Percentiles rank a stretch among this genome's conserved stretches.
These are phyloP conservation scores for Globisporangium spinosum DNA, from an alignment of 352 stramenopile species.

Conservation along the genomic window DNA sequence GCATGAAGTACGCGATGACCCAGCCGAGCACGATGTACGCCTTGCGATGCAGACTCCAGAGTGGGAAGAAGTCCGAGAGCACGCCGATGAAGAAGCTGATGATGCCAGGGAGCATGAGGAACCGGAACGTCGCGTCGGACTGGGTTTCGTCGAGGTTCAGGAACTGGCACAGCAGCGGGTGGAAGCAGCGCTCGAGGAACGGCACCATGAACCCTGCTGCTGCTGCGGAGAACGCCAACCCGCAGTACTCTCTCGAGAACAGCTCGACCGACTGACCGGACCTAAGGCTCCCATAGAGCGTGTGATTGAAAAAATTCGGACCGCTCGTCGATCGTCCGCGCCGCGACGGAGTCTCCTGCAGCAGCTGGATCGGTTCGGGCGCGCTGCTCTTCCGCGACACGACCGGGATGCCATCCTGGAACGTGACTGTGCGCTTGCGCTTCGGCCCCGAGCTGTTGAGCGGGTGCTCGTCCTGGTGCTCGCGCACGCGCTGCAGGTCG, in stretches of 20 bases:
- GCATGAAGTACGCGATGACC: slow-evolving; percentile 61
- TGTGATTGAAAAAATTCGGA: slow-evolving; percentile 68
- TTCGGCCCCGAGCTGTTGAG: slow-evolving; percentile 16
- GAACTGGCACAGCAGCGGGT: slow-evolving; percentile 60
- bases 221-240: slow-evolving; percentile 51
- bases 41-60: slow-evolving; percentile 73
- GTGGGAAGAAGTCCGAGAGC: slow-evolving; percentile 76
- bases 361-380: slow-evolving; percentile 59
- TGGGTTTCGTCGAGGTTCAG: slow-evolving; percentile 47
- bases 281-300: slow-evolving; percentile 65
- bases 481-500: slow-evolving; percentile 12
- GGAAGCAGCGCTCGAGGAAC: slow-evolving; percentile 57
- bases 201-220: slow-evolving; percentile 62
- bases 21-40: slow-evolving; percentile 74
- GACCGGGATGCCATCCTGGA: slow-evolving; percentile 57
- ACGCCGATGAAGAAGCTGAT: slow-evolving; percentile 74
- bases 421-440: slow-evolving; percentile 57
- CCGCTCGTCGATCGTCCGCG: slow-evolving; percentile 48
- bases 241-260: slow-evolving; percentile 60
- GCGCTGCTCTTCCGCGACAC: slow-evolving; percentile 53
- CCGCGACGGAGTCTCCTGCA: slow-evolving; percentile 46
- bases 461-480: slow-evolving; percentile 17
- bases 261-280: slow-evolving; percentile 47
- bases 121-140: slow-evolving; percentile 41
- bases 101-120: slow-evolving; percentile 52